A percentile compares a stretch with the other conserved stretches of the same genome.
Evolutionary conservation across 495 filamentous ascomycete species (phyloP).

Genomic region (Halenospora varia): DNA sequence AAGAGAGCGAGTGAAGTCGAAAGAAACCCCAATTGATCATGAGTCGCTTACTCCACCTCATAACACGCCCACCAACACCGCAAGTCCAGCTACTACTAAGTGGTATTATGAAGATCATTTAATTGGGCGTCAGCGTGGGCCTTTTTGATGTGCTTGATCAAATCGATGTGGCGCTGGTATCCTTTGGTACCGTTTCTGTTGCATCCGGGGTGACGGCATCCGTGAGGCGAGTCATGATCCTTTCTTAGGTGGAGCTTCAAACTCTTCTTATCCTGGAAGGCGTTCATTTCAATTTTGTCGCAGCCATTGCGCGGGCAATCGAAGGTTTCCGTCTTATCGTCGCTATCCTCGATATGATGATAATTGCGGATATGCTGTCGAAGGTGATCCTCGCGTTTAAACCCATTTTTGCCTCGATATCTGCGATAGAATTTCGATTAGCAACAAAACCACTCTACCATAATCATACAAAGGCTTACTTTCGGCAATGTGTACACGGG

Average conservation of each 20-base stretch:
- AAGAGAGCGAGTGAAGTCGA: no score
- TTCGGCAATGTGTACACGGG: constrained; percentile 29
- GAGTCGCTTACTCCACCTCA: no score
- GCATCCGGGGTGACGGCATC: constrained; percentile 29
- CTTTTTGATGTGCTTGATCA: constrained; percentile 28
- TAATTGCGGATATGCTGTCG: constrained; percentile 34
- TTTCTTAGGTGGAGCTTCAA: constrained; percentile 22
- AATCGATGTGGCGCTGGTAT: constrained; percentile 27
- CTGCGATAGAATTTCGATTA: constrained; percentile 9
- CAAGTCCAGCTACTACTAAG: no score
- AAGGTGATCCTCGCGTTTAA: constrained; percentile 36
- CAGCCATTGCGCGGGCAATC: constrained; percentile 6
- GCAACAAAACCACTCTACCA: not conserved
- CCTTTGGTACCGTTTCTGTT: constrained; percentile 32
- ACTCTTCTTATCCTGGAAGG: not conserved
- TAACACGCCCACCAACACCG: no score
- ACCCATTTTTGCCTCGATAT: constrained; percentile 32
- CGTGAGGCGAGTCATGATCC: constrained; percentile 30
- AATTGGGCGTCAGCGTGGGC: no score
- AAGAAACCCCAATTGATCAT: no score
- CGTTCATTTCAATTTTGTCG: constrained; percentile 5
- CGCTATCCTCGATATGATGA: constrained; percentile 25
- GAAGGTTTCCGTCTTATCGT: not conserved
- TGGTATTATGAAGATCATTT: no score
- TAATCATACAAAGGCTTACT: not conserved